Conservation (phyloP, 805 yeast species). For the Candida peoriensis region DNA sequence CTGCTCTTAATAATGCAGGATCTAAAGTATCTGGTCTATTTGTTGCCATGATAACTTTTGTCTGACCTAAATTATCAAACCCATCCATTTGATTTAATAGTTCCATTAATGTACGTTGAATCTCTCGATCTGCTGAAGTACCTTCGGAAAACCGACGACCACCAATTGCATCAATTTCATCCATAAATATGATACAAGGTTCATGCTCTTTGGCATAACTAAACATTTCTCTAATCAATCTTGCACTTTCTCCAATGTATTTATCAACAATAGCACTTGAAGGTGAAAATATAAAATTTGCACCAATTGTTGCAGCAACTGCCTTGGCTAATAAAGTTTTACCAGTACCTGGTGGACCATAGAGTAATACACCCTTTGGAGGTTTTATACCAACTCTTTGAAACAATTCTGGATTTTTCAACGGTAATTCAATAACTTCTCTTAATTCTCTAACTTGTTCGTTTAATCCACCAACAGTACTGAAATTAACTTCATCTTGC, state of each 20-base stretch:
- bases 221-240: conserved; percentile 96
- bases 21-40: conserved; percentile 97
- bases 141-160: conserved; percentile 98
- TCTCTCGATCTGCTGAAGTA: conserved; percentile 97
- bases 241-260: conserved; percentile 96
- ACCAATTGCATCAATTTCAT: conserved; percentile 98
- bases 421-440: conserved; percentile 95
- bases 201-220: conserved; percentile 97
- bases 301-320: conserved; percentile 97
- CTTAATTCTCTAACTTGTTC: conserved; percentile 95
- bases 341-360: conserved; percentile 99
- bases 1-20: conserved; percentile 96
- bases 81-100: conserved; percentile 98
- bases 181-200: conserved; percentile 98
- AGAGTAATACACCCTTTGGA: conserved; percentile 95
- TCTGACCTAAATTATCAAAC: conserved; percentile 92
- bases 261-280: conserved; percentile 98
- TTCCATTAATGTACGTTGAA: conserved; percentile 97
- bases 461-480: conserved; percentile 91
- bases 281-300: conserved; percentile 96
- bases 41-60: conserved; percentile 98
- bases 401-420: conserved; percentile 95
- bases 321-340: conserved; percentile 95
- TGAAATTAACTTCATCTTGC: conserved; percentile 95
- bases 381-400: conserved; percentile 95